phyloP scores from a whole-genome alignment of 257 asterid genomes.

The Vinca minor region DNA sequence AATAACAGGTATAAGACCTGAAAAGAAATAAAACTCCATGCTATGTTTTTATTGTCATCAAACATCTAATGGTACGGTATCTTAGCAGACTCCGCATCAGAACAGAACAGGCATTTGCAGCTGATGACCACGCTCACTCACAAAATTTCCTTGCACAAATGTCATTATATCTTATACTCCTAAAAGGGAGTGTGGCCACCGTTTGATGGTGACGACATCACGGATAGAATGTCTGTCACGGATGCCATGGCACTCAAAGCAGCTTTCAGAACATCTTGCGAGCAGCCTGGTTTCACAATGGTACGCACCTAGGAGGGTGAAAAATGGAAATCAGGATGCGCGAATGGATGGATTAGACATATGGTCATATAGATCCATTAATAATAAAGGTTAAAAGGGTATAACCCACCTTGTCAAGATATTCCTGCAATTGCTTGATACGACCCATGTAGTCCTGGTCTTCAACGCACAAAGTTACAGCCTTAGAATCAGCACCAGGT shows the following conservation, averaged over 20 bases:
- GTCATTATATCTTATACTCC: slow-evolving; percentile 1
- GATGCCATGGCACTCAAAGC: slow-evolving; percentile 93
- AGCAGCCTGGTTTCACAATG: slow-evolving; percentile 94
- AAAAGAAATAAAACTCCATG: neutral
- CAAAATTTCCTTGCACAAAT: neutral
- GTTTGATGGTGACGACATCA: slow-evolving; percentile 51
- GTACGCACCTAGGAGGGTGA: slow-evolving; percentile 57
- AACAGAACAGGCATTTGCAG: slow-evolving; percentile 1
- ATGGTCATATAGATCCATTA: too few relatives aligned
- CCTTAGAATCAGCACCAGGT: slow-evolving; percentile 86
- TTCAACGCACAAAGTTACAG: slow-evolving; percentile 72
- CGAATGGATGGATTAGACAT: neutral
- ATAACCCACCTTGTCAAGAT: slow-evolving; percentile 46
- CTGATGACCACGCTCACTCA: neutral
- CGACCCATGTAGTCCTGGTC: slow-evolving; percentile 90
- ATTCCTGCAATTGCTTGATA: slow-evolving; percentile 55
- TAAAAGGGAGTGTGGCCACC: slow-evolving; percentile 45
- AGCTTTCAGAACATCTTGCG: slow-evolving; percentile 90
- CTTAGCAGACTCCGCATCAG: neutral
- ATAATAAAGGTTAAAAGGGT: too few relatives aligned
- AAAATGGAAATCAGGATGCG: neutral
- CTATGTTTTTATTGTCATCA: neutral
- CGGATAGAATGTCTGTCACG: slow-evolving; percentile 69
- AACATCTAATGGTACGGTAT: neutral
- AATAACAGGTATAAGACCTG: too few relatives aligned